These are phyloP conservation scores for Fusarium sarcochroum DNA, from an alignment of 2,329 filamentous ascomycete species.

Conservation along the genomic window DNA sequence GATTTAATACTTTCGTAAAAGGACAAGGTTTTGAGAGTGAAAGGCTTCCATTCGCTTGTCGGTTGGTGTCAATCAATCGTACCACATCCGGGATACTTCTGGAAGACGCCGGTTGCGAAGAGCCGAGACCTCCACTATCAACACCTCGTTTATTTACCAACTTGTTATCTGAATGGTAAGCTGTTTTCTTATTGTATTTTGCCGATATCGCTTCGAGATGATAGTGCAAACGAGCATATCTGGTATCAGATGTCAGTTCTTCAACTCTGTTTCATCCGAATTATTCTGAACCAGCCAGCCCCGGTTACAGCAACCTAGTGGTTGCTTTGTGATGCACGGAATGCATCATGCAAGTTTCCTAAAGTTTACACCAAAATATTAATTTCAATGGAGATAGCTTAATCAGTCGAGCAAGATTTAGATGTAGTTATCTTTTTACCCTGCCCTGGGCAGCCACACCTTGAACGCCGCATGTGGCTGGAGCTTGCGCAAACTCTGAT, in stretches of 20 bases:
- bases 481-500: constrained; percentile 2
- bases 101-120: constrained; percentile 12
- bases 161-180: background rate
- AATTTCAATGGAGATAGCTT: no score
- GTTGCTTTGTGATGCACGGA: no score
- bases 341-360: no score
- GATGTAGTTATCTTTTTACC: no score
- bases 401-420: no score
- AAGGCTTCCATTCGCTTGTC: constrained; percentile 29
- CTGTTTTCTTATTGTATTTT: background rate
- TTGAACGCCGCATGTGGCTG: constrained; percentile 22
- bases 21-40: constrained; percentile 18
- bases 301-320: no score
- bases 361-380: no score
- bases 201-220: background rate
- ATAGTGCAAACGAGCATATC: no score
- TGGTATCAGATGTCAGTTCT: no score
- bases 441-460: background rate
- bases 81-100: constrained; percentile 28
- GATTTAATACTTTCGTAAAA: background rate
- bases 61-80: constrained; percentile 14
- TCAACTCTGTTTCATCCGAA: no score
- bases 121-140: constrained; percentile 20
- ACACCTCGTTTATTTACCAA: constrained; percentile 8
- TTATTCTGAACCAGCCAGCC: no score